phyloP scores from a whole-genome alignment of 2,329 filamentous ascomycete species.

The Leptosphaerulina australis region DNA sequence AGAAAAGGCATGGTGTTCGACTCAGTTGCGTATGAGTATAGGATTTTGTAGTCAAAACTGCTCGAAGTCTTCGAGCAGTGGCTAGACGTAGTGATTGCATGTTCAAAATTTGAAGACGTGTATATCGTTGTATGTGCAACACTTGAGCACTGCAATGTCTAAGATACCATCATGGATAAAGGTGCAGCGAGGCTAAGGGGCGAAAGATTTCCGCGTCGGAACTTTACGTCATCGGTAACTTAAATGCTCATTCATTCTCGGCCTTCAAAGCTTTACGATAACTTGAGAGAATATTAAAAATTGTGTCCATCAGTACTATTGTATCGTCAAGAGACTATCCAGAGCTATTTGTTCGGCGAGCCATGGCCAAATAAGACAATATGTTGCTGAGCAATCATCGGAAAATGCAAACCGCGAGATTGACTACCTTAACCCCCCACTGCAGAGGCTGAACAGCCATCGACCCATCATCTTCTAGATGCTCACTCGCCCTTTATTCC shows the following conservation, averaged over 20 bases:
- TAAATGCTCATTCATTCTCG: too few species aligned
- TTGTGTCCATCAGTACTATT: too few species aligned
- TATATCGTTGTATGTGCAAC: neutral
- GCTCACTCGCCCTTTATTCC: constrained; percentile 11
- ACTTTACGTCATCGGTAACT: constrained; percentile 25
- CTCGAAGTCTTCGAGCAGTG: constrained; percentile 34
- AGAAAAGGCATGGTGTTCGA: constrained; percentile 34
- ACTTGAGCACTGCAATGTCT: constrained; percentile 15
- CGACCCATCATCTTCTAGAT: too few species aligned
- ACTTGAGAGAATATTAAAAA: too few species aligned
- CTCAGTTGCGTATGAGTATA: constrained; percentile 21
- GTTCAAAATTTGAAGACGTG: neutral
- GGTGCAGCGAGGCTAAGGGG: constrained; percentile 12
- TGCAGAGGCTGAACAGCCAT: too few species aligned
- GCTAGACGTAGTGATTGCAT: constrained; percentile 34
- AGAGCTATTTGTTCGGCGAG: neutral
- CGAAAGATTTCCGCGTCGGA: constrained; percentile 19
- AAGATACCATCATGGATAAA: neutral
- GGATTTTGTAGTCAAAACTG: constrained; percentile 25
- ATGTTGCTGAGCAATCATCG: constrained; percentile 14
- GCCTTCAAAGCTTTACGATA: too few species aligned
- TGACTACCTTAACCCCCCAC: too few species aligned
- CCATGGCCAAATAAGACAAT: neutral
- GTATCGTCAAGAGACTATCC: too few species aligned
- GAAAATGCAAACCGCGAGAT: constrained; percentile 13